A percentile compares a stretch with the other conserved stretches of the same genome.
Conservation (phyloP, 495 filamentous ascomycete species). For the Penicillium turbatum region DNA sequence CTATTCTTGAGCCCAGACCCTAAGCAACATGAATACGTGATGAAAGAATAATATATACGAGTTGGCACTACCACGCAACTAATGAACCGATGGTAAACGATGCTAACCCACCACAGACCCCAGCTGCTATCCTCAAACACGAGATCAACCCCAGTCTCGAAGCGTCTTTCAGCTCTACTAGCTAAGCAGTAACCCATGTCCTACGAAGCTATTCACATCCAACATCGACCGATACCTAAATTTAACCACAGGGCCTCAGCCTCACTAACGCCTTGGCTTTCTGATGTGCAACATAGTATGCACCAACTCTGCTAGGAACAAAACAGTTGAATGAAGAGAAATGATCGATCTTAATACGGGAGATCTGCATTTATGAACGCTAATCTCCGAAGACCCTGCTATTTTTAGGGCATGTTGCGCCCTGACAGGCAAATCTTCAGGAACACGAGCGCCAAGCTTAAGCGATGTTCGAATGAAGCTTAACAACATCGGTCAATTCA, state of each 20-base stretch:
- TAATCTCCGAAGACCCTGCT: not conserved
- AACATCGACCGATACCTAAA: not conserved
- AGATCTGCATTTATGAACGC: not conserved
- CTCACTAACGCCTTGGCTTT: not conserved
- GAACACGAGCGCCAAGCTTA: constrained; percentile 8
- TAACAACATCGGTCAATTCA: not conserved
- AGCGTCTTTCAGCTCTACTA: not conserved
- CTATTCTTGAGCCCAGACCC: not conserved
- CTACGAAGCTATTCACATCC: not conserved
- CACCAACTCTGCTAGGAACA: not conserved
- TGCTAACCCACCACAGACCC: too few species aligned
- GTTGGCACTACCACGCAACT: too few species aligned
- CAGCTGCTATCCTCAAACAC: too few species aligned
- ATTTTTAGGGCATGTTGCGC: constrained; percentile 3
- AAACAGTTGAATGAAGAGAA: not conserved
- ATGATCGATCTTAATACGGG: not conserved
- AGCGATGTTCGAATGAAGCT: not conserved
- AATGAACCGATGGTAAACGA: too few species aligned
- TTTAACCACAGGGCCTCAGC: not conserved
- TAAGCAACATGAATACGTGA: not conserved
- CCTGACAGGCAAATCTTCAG: constrained; percentile 1
- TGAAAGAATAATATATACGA: not conserved
- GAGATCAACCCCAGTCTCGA: too few species aligned
- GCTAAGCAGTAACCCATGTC: not conserved
- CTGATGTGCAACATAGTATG: constrained; percentile 1